Percentiles rank a stretch among this genome's conserved stretches.
phyloP scores from a whole-genome alignment of 805 yeast genomes.

The Vanderwaltozyma tropicalis region DNA sequence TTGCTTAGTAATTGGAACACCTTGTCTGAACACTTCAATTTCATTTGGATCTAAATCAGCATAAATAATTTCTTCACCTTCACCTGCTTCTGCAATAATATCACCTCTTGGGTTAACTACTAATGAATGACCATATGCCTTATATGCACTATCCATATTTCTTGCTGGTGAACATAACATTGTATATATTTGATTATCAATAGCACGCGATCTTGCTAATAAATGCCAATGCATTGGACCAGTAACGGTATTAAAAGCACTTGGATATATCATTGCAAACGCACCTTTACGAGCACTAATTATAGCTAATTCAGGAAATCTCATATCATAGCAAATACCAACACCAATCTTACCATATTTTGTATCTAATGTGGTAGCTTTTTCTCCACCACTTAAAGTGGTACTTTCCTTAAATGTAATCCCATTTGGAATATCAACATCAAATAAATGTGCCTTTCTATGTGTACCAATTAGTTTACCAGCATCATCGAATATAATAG shows the following conservation, averaged over 20 bases:
- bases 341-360: conserved; percentile 49
- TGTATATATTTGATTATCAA: conserved; percentile 64
- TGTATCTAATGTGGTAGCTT: conserved; percentile 51
- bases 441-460: conserved; percentile 85
- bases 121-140: conserved; percentile 58
- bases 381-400: conserved; percentile 66
- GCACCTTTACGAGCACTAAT: conserved; percentile 58
- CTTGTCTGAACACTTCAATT: conserved; percentile 46
- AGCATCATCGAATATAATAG: conserved; percentile 54
- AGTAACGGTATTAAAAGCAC: conserved; percentile 76
- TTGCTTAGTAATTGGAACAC: conserved; percentile 61
- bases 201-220: conserved; percentile 61
- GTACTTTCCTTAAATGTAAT: conserved; percentile 78
- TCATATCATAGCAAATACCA: conserved; percentile 75
- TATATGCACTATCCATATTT: conserved; percentile 47
- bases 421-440: conserved; percentile 84
- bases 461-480: conserved; percentile 82
- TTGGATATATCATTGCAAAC: conserved; percentile 72
- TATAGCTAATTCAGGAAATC: conserved; percentile 71
- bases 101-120: conserved; percentile 56
- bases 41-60: conserved; percentile 60
- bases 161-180: conserved; percentile 85
- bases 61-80: conserved; percentile 63
- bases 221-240: conserved; percentile 81
- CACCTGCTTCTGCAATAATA: conserved; percentile 62